Evolutionary conservation across 305 asterid genomes (phyloP).

Genomic region (Salvia sclarea): DNA sequence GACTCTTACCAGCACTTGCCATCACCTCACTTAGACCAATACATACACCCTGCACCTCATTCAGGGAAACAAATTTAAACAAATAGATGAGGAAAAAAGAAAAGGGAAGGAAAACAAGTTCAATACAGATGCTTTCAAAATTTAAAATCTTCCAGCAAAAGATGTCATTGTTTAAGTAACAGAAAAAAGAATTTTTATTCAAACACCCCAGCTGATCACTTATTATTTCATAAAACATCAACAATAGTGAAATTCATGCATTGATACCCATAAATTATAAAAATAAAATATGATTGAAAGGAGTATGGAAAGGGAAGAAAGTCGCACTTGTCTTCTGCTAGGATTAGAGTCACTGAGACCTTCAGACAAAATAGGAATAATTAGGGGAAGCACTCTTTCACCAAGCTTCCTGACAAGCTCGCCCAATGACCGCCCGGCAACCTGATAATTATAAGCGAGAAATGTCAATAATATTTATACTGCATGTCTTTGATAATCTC

Average conservation of each 20-base stretch:
- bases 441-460: constrained; percentile 51
- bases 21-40: constrained; percentile 98
- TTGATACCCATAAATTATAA: neutral
- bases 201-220: neutral
- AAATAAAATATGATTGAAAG: constrained; percentile 7
- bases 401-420: constrained; percentile 99
- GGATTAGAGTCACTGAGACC: constrained; percentile 83
- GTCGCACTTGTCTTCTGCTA: constrained; percentile 89
- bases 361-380: constrained; percentile 87
- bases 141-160: neutral
- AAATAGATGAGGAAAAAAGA: neutral
- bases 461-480: constrained; percentile 27
- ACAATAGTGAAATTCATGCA: constrained; percentile 7
- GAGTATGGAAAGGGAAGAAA: constrained; percentile 25
- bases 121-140: neutral
- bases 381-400: constrained; percentile 97
- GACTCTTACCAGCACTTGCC: constrained; percentile 96
- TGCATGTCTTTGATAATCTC: constrained; percentile 24
- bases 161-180: constrained; percentile 4
- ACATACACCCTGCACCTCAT: constrained; percentile 85
- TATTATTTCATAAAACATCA: neutral
- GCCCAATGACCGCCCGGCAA: constrained; percentile 94
- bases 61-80: constrained; percentile 8
- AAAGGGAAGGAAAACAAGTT: neutral
- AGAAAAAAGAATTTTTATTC: neutral